Conservation (phyloP, 78 protist species). For the Anaeramoeba ignava region DNA sequence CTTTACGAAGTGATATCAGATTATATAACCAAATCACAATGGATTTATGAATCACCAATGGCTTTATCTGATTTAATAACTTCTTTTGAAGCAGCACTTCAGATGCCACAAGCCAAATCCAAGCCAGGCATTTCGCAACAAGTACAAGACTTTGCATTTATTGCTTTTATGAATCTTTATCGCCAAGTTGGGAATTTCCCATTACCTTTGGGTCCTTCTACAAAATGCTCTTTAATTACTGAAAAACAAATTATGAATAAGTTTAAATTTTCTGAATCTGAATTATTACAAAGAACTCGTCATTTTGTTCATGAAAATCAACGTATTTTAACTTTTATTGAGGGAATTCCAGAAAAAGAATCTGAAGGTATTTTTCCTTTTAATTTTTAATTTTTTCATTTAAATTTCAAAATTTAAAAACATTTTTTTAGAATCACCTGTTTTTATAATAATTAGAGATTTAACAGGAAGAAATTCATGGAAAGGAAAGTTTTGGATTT, state of each 20-base stretch:
- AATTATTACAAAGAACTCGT: not conserved
- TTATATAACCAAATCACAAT: not conserved
- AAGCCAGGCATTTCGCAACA: not conserved
- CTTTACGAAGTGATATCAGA: too few relatives aligned
- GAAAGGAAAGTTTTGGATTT: not conserved
- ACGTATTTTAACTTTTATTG: not conserved
- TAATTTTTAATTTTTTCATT: too few relatives aligned
- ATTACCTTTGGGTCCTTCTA: not conserved
- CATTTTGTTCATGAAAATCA: not conserved
- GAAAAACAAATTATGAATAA: not conserved
- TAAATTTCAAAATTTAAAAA: too few relatives aligned
- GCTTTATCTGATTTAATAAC: not conserved
- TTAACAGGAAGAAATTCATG: not conserved
- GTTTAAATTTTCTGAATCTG: not conserved
- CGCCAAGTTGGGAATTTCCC: not conserved
- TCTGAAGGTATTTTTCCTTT: too few relatives aligned
- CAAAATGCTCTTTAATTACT: not conserved
- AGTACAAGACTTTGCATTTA: not conserved
- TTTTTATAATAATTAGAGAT: not conserved
- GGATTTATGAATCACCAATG: not conserved
- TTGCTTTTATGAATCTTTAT: not conserved
- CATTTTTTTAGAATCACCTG: too few relatives aligned
- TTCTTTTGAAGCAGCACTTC: not conserved
- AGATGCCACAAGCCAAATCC: not conserved
- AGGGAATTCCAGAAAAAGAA: too few relatives aligned